A percentile compares a stretch with the other conserved stretches of the same genome.
These are phyloP conservation scores for Phytophthora quininea DNA, from an alignment of 352 stramenopile species.

Conservation along the genomic window DNA sequence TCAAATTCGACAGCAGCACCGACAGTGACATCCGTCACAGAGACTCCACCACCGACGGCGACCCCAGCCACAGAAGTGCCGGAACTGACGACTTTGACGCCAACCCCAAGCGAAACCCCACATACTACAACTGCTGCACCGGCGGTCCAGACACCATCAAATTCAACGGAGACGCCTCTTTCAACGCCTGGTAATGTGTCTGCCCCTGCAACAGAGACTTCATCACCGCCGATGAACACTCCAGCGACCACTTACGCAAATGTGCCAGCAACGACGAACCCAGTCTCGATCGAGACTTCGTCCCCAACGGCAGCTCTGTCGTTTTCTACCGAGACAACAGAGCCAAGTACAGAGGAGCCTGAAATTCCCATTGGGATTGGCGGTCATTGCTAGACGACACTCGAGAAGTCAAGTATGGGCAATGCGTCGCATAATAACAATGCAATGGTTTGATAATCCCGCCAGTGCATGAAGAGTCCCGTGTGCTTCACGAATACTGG, in stretches of 20 bases:
- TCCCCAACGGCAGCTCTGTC: not conserved
- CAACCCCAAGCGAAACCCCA: not conserved
- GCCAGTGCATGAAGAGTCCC: too few relatives aligned
- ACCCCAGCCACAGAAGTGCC: not conserved
- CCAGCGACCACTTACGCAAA: not conserved
- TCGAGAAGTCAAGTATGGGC: not conserved
- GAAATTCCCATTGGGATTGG: conserved; percentile 9
- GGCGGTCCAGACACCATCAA: not conserved
- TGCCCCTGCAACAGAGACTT: not conserved
- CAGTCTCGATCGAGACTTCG: not conserved
- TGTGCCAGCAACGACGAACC: not conserved
- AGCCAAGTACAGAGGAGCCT: conserved; percentile 12
- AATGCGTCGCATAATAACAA: too few relatives aligned
- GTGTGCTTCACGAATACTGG: too few relatives aligned
- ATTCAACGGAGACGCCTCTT: not conserved
- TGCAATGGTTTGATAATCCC: too few relatives aligned
- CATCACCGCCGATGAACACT: not conserved
- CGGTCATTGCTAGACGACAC: conserved; percentile 14
- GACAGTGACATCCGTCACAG: conserved; percentile 4
- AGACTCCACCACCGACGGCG: conserved; percentile 2
- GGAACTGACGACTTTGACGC: not conserved
- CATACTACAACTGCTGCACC: not conserved
- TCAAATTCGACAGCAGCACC: conserved; percentile 5
- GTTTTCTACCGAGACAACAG: conserved; percentile 4
- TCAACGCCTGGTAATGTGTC: not conserved